These are phyloP conservation scores for Pyrenophora teres DNA, from an alignment of 2,329 filamentous ascomycete species.

Conservation along the genomic window DNA sequence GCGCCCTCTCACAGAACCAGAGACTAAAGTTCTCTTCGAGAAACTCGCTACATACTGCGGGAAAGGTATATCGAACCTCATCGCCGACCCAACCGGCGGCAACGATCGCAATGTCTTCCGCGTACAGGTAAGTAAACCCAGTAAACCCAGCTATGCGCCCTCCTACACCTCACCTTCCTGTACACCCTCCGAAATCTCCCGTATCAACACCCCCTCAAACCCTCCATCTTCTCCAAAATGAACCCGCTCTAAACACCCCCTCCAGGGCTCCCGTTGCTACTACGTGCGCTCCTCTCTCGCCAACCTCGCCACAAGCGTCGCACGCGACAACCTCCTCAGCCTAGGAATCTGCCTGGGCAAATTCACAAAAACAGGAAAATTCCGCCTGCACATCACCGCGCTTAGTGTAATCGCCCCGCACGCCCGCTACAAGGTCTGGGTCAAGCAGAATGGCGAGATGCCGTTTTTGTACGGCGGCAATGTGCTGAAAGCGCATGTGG, in stretches of 20 bases:
- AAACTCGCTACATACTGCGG: conserved; percentile 96
- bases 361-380: conserved; percentile 96
- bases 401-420: conserved; percentile 87
- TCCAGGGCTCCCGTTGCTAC: conserved; percentile 79
- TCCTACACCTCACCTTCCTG: neutral
- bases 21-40: conserved; percentile 81
- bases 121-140: conserved; percentile 49
- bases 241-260: conserved; percentile 5
- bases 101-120: conserved; percentile 53
- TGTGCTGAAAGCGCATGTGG: conserved; percentile 80
- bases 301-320: conserved; percentile 86
- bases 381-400: conserved; percentile 90
- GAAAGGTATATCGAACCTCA: conserved; percentile 79
- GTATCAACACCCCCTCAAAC: neutral
- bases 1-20: conserved; percentile 79
- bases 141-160: too few relatives aligned
- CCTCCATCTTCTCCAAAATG: neutral
- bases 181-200: neutral
- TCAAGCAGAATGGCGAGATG: conserved; percentile 96
- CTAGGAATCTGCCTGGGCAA: conserved; percentile 92
- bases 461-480: conserved; percentile 95
- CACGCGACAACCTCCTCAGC: conserved; percentile 79
- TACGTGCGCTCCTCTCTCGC: conserved; percentile 89
- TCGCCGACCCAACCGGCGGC: conserved; percentile 41
- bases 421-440: conserved; percentile 95